Conservation (phyloP, 441 rosid species). For the Croton laevigatus region DNA sequence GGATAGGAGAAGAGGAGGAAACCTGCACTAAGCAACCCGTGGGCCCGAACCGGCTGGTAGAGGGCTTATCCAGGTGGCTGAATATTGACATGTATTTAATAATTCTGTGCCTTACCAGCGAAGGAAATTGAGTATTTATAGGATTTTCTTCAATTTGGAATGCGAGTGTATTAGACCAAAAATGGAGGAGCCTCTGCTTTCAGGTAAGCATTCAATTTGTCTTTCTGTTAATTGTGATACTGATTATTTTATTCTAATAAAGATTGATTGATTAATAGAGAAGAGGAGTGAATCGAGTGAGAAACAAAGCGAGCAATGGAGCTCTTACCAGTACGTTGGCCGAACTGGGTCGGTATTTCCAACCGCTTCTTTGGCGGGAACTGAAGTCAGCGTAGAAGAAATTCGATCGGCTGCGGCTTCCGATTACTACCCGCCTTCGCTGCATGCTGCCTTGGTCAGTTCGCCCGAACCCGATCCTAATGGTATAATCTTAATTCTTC, state of each 20-base stretch:
- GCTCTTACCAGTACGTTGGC: conserved; percentile 70
- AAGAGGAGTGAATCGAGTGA: conserved; percentile 39
- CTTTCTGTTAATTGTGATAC: background rate
- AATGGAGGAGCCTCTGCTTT: conserved; percentile 86
- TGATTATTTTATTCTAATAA: background rate
- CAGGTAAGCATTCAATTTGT: conserved; percentile 39
- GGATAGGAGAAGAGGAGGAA: too few species aligned
- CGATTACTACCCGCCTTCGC: conserved; percentile 60
- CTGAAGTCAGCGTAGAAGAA: conserved; percentile 81
- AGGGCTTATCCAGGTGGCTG: background rate
- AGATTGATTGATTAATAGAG: conserved; percentile 25
- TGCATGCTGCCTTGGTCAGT: conserved; percentile 67
- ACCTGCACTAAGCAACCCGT: background rate
- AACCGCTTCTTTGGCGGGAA: conserved; percentile 58
- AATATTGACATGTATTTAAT: background rate
- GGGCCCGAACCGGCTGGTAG: conserved; percentile 9
- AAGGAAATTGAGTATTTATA: conserved; percentile 30
- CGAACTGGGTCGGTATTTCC: conserved; percentile 64
- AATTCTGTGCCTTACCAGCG: conserved; percentile 32
- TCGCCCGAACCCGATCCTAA: conserved; percentile 61
- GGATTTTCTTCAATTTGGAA: background rate
- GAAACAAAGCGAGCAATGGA: conserved; percentile 52
- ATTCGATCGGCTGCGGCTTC: conserved; percentile 75
- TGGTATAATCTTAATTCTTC: conserved; percentile 29
- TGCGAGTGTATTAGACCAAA: background rate